These are phyloP conservation scores for Plasmodium fragile DNA, from an alignment of 169 alveolate genomes.

Conservation along the genomic window DNA sequence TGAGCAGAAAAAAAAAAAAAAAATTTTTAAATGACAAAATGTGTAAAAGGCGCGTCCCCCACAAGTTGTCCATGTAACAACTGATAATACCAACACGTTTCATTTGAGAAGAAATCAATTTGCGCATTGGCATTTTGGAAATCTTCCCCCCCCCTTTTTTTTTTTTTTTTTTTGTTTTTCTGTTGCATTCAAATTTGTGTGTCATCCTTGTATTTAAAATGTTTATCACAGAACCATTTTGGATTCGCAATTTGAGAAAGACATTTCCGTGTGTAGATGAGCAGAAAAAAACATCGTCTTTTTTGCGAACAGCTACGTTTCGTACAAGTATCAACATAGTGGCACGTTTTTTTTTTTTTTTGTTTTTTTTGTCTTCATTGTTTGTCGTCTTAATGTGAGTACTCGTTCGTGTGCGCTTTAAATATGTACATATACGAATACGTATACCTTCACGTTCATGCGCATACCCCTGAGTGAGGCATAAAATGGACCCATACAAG, in stretches of 20 bases:
- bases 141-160: neutral
- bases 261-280: neutral
- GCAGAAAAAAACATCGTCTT: neutral
- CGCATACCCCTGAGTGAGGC: neutral
- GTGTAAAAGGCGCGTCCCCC: neutral
- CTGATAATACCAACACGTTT: neutral
- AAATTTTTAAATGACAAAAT: neutral
- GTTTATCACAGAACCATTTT: neutral
- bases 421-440: neutral
- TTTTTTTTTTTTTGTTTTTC: neutral
- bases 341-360: neutral
- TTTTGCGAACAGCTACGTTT: neutral
- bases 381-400: neutral
- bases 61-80: neutral
- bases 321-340: neutral
- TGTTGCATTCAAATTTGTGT: neutral
- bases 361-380: neutral
- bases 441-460: neutral
- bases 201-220: neutral
- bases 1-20: neutral
- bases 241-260: neutral
- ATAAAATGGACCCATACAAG: constrained; percentile 70
- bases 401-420: neutral
- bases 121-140: constrained; percentile 5
- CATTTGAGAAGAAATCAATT: neutral